These are phyloP conservation scores for Globisporangium acanthophoron DNA, from an alignment of 352 stramenopile genomes.

Conservation along the genomic window DNA sequence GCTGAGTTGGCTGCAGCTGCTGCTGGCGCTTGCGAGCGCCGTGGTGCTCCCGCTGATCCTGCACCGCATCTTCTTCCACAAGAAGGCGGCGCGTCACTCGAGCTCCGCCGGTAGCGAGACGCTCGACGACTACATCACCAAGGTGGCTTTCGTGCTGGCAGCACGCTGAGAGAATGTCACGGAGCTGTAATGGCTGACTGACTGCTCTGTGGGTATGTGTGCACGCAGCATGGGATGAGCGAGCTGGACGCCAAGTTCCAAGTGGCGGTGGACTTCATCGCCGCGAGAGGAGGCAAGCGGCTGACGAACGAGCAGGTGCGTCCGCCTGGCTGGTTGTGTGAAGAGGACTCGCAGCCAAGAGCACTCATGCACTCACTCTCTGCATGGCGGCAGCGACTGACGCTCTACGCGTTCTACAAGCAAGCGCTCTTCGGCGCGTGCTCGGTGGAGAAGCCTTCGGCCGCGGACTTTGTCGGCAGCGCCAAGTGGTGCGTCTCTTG, in stretches of 20 bases:
- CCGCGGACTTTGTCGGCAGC: slow-evolving; percentile 53
- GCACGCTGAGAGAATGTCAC: too few species aligned
- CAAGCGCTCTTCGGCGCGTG: slow-evolving; percentile 63
- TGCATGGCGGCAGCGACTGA: slow-evolving; percentile 36
- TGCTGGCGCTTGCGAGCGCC: slow-evolving; percentile 23
- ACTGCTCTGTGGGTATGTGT: background rate
- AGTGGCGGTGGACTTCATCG: slow-evolving; percentile 66
- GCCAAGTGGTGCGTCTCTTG: slow-evolving; percentile 52
- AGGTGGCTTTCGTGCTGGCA: slow-evolving; percentile 13
- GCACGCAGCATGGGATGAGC: slow-evolving; percentile 56
- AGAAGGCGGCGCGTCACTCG: slow-evolving; percentile 21
- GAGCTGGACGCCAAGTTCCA: slow-evolving; percentile 65
- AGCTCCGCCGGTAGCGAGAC: slow-evolving; percentile 33
- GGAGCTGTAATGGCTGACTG: too few species aligned
- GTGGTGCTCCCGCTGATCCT: slow-evolving; percentile 47
- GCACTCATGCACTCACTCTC: background rate
- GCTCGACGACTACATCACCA: slow-evolving; percentile 51
- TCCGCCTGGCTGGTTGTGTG: background rate
- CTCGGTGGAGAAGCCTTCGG: slow-evolving; percentile 49
- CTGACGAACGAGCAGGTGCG: slow-evolving; percentile 64
- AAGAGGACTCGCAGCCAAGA: too few species aligned
- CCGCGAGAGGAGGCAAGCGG: slow-evolving; percentile 30
- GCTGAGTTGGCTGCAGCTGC: slow-evolving; percentile 26
- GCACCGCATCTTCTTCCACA: slow-evolving; percentile 46
- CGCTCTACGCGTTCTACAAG: slow-evolving; percentile 81